Conservation (phyloP, 1,284 basidiomycete species). For the Coniferiporia sulphurascens region DNA sequence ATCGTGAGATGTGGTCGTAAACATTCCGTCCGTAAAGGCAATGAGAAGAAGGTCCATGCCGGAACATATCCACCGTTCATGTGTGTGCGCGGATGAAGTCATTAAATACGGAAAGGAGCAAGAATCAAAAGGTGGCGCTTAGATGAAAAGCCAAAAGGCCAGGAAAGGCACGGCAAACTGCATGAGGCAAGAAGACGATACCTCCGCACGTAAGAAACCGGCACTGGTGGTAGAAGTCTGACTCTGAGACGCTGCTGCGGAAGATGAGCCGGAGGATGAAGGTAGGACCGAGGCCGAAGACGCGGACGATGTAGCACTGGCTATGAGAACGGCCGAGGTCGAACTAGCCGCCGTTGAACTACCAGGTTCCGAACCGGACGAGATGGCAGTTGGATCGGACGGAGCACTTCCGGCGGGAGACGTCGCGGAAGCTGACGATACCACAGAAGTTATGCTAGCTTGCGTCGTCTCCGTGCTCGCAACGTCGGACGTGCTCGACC, state of each 20-base stretch:
- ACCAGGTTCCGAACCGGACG: background rate
- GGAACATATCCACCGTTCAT: background rate
- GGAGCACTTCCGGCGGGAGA: background rate
- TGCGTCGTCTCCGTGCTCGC: background rate
- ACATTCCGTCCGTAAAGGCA: constrained; percentile 5
- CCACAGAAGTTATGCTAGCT: background rate
- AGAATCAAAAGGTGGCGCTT: background rate
- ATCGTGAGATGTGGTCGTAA: background rate
- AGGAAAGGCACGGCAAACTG: background rate
- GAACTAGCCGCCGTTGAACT: background rate
- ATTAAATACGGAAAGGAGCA: constrained; percentile 1
- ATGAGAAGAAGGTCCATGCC: constrained; percentile 4
- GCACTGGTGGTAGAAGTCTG: background rate
- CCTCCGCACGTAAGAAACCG: background rate
- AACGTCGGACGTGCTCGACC: background rate
- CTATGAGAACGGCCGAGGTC: background rate
- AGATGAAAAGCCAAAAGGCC: constrained; percentile 1
- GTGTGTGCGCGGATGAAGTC: background rate
- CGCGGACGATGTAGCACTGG: background rate
- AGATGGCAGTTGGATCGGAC: no score
- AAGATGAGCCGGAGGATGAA: background rate
- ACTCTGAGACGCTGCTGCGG: background rate
- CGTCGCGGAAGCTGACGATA: background rate
- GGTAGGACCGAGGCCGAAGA: background rate
- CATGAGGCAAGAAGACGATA: background rate